A percentile compares a stretch with the other conserved stretches of the same genome.
Conservation (phyloP, 371 early-diverging fungal species). For the Lichtheimia hyalospora region DNA sequence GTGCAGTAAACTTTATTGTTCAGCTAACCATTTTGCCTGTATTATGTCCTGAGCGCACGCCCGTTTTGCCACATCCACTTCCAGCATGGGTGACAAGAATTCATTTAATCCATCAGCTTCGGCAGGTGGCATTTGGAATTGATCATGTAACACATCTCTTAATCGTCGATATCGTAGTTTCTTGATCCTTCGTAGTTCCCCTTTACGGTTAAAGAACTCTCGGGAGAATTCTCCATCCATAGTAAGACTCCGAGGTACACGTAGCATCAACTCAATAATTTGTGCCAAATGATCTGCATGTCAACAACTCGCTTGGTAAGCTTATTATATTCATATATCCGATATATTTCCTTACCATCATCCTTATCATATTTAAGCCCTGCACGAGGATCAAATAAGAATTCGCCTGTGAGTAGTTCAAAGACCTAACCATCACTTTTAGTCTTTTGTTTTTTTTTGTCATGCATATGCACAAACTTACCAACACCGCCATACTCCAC, state of each 20-base stretch:
- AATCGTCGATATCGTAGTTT: slow-evolving; percentile 82
- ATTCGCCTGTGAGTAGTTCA: slow-evolving; percentile 94
- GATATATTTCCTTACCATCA: slow-evolving; percentile 4
- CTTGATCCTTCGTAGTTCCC: slow-evolving; percentile 84
- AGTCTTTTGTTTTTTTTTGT: not conserved
- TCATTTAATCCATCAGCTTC: slow-evolving; percentile 58
- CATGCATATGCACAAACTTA: slow-evolving; percentile 19
- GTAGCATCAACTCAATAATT: slow-evolving; percentile 89
- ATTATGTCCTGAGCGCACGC: slow-evolving; percentile 59
- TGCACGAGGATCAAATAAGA: slow-evolving; percentile 90
- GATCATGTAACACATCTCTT: slow-evolving; percentile 80
- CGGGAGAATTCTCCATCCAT: slow-evolving; percentile 74
- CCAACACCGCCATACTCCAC: slow-evolving; percentile 95
- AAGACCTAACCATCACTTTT: slow-evolving; percentile 45
- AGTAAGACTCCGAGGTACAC: slow-evolving; percentile 74
- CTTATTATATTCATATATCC: not conserved
- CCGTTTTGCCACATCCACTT: slow-evolving; percentile 63
- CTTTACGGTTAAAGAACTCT: slow-evolving; percentile 80
- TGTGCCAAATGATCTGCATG: slow-evolving; percentile 90
- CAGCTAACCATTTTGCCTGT: slow-evolving; percentile 54
- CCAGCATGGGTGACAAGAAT: slow-evolving; percentile 78
- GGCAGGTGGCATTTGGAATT: slow-evolving; percentile 63
- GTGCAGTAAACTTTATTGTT: too few relatives aligned
- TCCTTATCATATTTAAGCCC: slow-evolving; percentile 68
- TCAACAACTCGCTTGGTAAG: not conserved